A percentile compares a stretch with the other conserved stretches of the same genome.
These are phyloP conservation scores for Cryptosporidium xiaoi DNA, from an alignment of 169 alveolate species.

Conservation along the genomic window DNA sequence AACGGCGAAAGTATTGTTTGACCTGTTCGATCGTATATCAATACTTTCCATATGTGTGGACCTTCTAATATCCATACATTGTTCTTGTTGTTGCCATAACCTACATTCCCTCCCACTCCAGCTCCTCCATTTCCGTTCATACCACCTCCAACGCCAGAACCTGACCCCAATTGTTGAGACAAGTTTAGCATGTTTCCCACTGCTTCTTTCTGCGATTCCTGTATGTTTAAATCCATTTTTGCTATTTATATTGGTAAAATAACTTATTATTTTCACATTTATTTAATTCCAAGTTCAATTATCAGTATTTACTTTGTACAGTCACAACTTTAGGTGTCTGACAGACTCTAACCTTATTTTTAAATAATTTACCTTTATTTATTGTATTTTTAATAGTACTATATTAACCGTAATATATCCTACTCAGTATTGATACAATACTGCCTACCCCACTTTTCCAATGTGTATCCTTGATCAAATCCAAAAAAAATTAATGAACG, in stretches of 20 bases:
- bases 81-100: slow-evolving; percentile 24
- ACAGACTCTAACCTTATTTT: not conserved
- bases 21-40: slow-evolving; percentile 85
- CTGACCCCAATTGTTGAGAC: slow-evolving; percentile 30
- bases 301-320: not conserved
- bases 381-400: no score
- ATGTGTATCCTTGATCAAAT: no score
- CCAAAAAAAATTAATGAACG: no score
- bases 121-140: not conserved
- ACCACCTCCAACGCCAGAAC: slow-evolving; percentile 5
- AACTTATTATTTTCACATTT: not conserved
- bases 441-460: no score
- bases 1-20: slow-evolving; percentile 84
- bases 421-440: no score
- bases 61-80: slow-evolving; percentile 71
- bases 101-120: not conserved
- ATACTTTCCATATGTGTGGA: slow-evolving; percentile 82
- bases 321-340: not conserved
- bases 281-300: not conserved
- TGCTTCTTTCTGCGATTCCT: slow-evolving; percentile 74
- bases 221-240: slow-evolving; percentile 78
- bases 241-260: not conserved
- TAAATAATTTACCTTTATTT: no score
- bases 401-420: no score
- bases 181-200: slow-evolving; percentile 70